These are phyloP conservation scores for Pichia sp. DNA, from an alignment of 1,139 yeast species.

Conservation along the genomic window DNA sequence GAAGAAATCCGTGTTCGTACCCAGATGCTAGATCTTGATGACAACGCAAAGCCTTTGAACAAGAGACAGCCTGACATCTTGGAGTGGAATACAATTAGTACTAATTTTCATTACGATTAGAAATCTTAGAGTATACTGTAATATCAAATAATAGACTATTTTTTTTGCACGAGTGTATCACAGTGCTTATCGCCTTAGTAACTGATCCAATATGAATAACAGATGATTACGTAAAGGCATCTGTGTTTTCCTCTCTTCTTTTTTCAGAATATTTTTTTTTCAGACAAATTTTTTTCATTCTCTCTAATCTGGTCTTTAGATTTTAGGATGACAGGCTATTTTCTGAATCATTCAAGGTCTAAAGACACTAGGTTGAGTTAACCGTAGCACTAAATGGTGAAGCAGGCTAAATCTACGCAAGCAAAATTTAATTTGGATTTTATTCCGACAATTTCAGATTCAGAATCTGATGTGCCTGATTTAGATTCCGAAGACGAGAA, in stretches of 20 bases:
- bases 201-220: background rate
- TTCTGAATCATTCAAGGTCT: background rate
- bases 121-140: background rate
- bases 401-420: background rate
- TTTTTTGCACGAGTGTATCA: no score
- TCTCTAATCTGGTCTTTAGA: background rate
- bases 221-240: background rate
- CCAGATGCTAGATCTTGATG: constrained; percentile 57
- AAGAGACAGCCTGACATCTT: background rate
- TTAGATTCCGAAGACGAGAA: constrained; percentile 40
- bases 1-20: constrained; percentile 59
- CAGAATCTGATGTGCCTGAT: constrained; percentile 57
- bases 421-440: constrained; percentile 34
- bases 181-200: no score
- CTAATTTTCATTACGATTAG: constrained; percentile 8
- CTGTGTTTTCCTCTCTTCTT: background rate
- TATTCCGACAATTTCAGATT: constrained; percentile 72
- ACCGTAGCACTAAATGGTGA: background rate
- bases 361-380: background rate
- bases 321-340: background rate
- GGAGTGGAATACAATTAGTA: constrained; percentile 5
- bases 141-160: no score
- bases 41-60: constrained; percentile 25
- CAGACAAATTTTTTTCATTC: background rate
- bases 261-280: background rate